Evolutionary conservation across 2,329 filamentous ascomycete species (phyloP).

Genomic region (Colletotrichum sp.): DNA sequence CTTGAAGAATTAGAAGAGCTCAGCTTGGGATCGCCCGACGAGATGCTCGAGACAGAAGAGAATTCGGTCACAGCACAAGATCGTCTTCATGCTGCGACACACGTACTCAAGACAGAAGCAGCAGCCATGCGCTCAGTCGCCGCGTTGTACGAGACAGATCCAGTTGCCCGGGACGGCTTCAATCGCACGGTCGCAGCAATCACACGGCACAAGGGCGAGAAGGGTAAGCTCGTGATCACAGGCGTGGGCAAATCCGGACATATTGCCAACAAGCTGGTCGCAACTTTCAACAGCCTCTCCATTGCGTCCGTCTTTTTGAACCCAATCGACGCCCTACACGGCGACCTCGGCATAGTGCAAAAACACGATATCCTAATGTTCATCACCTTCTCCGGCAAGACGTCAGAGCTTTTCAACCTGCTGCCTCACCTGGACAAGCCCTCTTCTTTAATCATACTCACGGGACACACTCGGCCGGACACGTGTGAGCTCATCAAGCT

Average conservation of each 20-base stretch:
- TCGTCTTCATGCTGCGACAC: slow-evolving; percentile 69
- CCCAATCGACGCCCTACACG: slow-evolving; percentile 89
- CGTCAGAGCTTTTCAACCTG: slow-evolving; percentile 78
- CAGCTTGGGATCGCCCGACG: slow-evolving; percentile 16
- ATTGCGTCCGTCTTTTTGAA: slow-evolving; percentile 84
- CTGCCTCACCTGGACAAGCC: slow-evolving; percentile 75
- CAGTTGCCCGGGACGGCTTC: slow-evolving; percentile 71
- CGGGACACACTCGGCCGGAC: slow-evolving; percentile 69
- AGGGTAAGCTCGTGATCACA: slow-evolving; percentile 81
- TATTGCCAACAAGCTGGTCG: slow-evolving; percentile 87
- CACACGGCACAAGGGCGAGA: slow-evolving; percentile 60
- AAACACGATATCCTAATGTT: slow-evolving; percentile 80
- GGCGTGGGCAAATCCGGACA: slow-evolving; percentile 94
- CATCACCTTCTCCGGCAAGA: slow-evolving; percentile 90
- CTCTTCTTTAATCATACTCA: slow-evolving; percentile 78
- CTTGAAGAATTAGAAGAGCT: slow-evolving; percentile 19
- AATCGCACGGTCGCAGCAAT: slow-evolving; percentile 74
- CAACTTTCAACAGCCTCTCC: slow-evolving; percentile 90
- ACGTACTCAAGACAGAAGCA: slow-evolving; percentile 88
- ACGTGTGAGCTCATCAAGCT: slow-evolving; percentile 72
- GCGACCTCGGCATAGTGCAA: slow-evolving; percentile 83
- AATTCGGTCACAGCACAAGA: slow-evolving; percentile 26
- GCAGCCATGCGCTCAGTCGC: slow-evolving; percentile 78
- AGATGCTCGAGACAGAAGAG: slow-evolving; percentile 25
- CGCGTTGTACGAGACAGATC: slow-evolving; percentile 74